A percentile compares a stretch with the other conserved stretches of the same genome.
These are phyloP conservation scores for Acrocalymma vagum DNA, from an alignment of 2,329 filamentous ascomycete genomes.

Conservation along the genomic window DNA sequence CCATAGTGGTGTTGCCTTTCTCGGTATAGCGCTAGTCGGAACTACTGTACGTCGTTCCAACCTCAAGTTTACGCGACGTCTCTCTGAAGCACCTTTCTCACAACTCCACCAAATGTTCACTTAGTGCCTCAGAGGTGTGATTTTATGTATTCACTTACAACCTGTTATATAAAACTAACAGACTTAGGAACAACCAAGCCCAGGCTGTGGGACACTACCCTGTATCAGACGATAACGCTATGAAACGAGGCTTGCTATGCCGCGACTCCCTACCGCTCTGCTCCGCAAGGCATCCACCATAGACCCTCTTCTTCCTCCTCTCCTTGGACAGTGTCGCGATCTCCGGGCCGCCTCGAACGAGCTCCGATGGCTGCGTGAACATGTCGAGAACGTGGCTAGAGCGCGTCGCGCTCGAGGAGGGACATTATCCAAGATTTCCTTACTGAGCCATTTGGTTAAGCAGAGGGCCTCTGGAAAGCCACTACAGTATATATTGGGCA, in stretches of 20 bases:
- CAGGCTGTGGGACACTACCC: background rate
- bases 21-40: too few relatives aligned
- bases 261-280: conserved; percentile 68
- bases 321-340: conserved; percentile 72
- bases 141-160: too few relatives aligned
- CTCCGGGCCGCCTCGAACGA: conserved; percentile 72
- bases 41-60: too few relatives aligned
- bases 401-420: conserved; percentile 27
- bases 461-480: conserved; percentile 71
- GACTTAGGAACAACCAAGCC: background rate
- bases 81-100: too few relatives aligned
- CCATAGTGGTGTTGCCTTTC: too few relatives aligned
- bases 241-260: conserved; percentile 46
- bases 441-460: conserved; percentile 34
- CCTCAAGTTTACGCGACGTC: too few relatives aligned
- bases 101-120: too few relatives aligned
- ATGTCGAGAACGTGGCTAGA: conserved; percentile 49
- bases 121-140: too few relatives aligned
- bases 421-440: conserved; percentile 22
- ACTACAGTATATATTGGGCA: conserved; percentile 88
- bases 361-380: conserved; percentile 75
- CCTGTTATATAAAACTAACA: too few relatives aligned
- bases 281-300: conserved; percentile 63
- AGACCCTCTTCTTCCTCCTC: conserved; percentile 64
- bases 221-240: conserved; percentile 2